These are phyloP conservation scores for Phytopythium delawarense DNA, from an alignment of 352 stramenopile genomes.

Conservation along the genomic window DNA sequence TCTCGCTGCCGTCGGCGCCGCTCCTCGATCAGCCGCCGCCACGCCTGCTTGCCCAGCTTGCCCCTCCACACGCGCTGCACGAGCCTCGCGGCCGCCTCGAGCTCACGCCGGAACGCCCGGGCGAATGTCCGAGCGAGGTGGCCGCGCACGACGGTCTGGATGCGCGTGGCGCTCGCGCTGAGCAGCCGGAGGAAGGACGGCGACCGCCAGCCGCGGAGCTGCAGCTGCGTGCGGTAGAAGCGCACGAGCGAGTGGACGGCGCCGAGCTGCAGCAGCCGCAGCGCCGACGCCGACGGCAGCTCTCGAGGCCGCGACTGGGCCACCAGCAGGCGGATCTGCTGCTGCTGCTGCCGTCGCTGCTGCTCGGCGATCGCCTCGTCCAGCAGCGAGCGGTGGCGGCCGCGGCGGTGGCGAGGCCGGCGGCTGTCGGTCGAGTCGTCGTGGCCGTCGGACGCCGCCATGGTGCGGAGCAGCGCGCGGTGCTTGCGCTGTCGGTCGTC, in stretches of 20 bases:
- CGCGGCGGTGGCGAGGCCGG: background rate
- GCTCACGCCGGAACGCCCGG: constrained; percentile 20
- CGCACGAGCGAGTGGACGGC: constrained; percentile 40
- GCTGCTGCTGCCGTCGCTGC: constrained; percentile 12
- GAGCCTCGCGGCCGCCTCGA: constrained; percentile 25
- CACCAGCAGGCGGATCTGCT: constrained; percentile 2
- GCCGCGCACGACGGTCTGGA: constrained; percentile 60
- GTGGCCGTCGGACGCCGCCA: constrained; percentile 6
- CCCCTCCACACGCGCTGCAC: constrained; percentile 64
- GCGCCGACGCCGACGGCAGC: background rate
- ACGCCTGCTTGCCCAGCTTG: constrained; percentile 50
- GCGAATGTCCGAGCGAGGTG: constrained; percentile 36
- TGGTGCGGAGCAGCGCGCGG: constrained; percentile 20
- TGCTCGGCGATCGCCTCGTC: constrained; percentile 10
- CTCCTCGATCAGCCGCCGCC: constrained; percentile 45
- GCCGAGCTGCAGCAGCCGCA: constrained; percentile 52
- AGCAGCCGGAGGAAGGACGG: constrained; percentile 43
- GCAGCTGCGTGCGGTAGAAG: constrained; percentile 45
- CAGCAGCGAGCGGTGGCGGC: background rate
- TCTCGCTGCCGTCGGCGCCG: constrained; percentile 33
- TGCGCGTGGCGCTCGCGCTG: constrained; percentile 35
- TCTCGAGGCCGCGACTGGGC: background rate
- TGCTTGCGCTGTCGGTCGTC: constrained; percentile 33
- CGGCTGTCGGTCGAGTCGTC: background rate
- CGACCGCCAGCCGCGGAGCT: constrained; percentile 49